Conservation (phyloP, 2,329 filamentous ascomycete species). For the Aurifilum marmelostoma region DNA sequence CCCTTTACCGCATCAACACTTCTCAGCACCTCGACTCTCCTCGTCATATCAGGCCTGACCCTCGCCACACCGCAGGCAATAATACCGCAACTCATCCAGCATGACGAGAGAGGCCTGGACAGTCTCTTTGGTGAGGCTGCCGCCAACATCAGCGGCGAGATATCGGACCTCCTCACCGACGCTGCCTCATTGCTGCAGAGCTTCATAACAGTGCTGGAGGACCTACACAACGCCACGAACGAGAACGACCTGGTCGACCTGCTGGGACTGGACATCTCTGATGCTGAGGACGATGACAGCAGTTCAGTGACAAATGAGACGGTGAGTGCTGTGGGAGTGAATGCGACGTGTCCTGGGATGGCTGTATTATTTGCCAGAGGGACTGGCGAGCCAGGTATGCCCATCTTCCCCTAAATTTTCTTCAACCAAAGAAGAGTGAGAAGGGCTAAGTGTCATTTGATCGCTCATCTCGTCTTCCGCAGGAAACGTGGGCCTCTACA, state of each 20-base stretch:
- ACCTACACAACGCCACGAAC: conserved; percentile 21
- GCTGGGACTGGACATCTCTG: conserved; percentile 17
- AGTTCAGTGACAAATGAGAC: conserved; percentile 10
- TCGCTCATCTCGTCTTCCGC: conserved; percentile 17
- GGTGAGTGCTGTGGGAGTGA: conserved; percentile 13
- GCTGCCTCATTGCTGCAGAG: conserved; percentile 10
- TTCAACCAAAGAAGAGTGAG: not conserved
- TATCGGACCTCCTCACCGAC: conserved; percentile 19
- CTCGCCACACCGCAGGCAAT: conserved; percentile 4
- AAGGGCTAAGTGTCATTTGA: not conserved
- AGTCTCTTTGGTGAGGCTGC: conserved; percentile 1
- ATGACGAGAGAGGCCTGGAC: conserved; percentile 17
- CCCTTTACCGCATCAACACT: conserved; percentile 5
- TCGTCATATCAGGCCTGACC: not conserved
- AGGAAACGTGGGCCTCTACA: conserved; percentile 35
- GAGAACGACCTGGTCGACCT: conserved; percentile 24
- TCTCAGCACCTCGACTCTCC: not conserved
- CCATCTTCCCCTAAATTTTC: no score
- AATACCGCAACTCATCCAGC: not conserved
- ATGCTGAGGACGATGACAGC: conserved; percentile 5
- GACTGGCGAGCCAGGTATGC: conserved; percentile 23
- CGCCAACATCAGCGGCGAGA: conserved; percentile 10
- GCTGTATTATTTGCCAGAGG: conserved; percentile 25
- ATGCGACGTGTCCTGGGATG: conserved; percentile 25
- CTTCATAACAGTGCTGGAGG: conserved; percentile 18